Conservation (phyloP, 306 rosid species). For the Datisca glomerata region DNA sequence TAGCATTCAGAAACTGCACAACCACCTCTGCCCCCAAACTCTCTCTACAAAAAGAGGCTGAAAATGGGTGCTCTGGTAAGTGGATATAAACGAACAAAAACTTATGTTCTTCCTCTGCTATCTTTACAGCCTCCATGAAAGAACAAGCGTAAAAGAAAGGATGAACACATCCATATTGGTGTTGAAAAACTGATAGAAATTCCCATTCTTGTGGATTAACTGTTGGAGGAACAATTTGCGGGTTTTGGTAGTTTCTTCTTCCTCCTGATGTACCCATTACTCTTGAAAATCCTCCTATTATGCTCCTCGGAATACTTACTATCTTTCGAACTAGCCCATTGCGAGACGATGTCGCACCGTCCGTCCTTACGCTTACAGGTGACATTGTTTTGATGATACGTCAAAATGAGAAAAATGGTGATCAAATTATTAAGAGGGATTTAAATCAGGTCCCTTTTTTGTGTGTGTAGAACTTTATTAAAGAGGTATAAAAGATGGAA, state of each 20-base stretch:
- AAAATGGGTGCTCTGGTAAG: conserved; percentile 58
- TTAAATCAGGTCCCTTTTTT: too few relatives aligned
- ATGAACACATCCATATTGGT: conserved; percentile 41
- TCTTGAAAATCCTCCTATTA: conserved; percentile 49
- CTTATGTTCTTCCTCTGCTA: conserved; percentile 55
- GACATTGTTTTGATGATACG: too few relatives aligned
- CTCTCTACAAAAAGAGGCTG: conserved; percentile 46
- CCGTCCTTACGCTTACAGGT: too few relatives aligned
- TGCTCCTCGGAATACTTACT: conserved; percentile 45
- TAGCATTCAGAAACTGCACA: conserved; percentile 63
- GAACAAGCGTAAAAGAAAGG: conserved; percentile 62
- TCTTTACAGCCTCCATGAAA: conserved; percentile 35
- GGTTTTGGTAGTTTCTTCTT: conserved; percentile 29
- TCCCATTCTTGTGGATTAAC: conserved; percentile 32
- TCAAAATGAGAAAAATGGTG: too few relatives aligned
- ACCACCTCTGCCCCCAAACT: conserved; percentile 52
- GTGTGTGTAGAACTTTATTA: too few relatives aligned
- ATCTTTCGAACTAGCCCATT: conserved; percentile 44
- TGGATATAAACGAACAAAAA: conserved; percentile 74
- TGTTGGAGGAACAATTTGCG: conserved; percentile 8
- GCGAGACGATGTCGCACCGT: too few relatives aligned
- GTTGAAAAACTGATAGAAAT: conserved; percentile 43
- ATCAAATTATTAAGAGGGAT: too few relatives aligned
- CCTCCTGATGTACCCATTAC: conserved; percentile 31
- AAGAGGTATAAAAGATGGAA: too few relatives aligned